Evolutionary conservation across 2,329 filamentous ascomycete genomes (phyloP), one percentile per base, ranked within the genome.

Genomic region (Stylonectria norvegica): DNA sequence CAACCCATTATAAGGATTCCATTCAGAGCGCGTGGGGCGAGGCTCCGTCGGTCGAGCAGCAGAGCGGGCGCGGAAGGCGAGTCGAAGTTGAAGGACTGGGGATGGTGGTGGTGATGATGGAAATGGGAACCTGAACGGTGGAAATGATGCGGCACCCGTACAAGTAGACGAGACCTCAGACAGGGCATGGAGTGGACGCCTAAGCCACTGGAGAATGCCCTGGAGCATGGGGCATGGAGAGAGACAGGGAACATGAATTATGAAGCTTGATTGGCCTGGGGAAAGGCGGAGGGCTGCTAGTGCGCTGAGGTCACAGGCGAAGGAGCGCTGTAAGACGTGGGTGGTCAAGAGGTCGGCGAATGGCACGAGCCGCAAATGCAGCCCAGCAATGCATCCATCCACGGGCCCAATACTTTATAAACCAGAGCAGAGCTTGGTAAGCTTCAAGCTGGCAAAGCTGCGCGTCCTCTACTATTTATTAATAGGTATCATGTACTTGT

Each of bases 1-100:
- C 46, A 47, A 49, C 49, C 41, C 61, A 64, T 64, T 47, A 58
- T 64, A 56, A 55, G 49, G 48, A 43, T 47, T 54, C 48, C 57
- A 61, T 61, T 32, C 52, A 58, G 45, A 47, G 48, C 49, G 55
- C 55, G 55, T 57, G 42, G 40, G 34, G 34, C 22, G 36, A 17
- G 31, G 29, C 33, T 29, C 27, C 6, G n/a, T 14, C 12, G 7
- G 6, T 29, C 15, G 7, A 14, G 27, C 7, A 36, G 25, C 25
- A 20, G n/a, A 6, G 25, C 7, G 6, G 27, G 17, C 29, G 17
- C 20, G 19, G 34, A 19, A 16, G 22, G 23, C 18, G 34, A 20
- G 28, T 17, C 19, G 31, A 16, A 18, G 41, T 33, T 33, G 20
- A 34, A 41, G 34, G 30, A 42, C 40, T 31, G 30, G 43, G 42